Percentiles rank a stretch among this genome's conserved stretches.
Conservation (phyloP, 164 flowering plant species). For the Macadamia integrifolia region DNA sequence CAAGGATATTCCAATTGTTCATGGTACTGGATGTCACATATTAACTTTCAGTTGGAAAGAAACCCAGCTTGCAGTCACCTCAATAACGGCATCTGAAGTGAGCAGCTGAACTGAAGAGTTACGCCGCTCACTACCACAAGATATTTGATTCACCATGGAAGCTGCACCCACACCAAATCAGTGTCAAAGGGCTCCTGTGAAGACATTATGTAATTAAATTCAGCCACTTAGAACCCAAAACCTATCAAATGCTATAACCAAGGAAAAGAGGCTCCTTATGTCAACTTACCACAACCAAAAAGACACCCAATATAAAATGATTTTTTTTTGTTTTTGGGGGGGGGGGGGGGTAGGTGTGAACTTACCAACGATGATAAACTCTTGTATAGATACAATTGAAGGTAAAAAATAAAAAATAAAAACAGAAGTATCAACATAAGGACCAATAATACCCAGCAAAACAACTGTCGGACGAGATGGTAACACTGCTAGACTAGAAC, state of each 20-base stretch:
- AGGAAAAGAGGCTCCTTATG: background rate
- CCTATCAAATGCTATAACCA: background rate
- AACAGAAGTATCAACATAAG: too few relatives aligned
- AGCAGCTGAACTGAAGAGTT: slow-evolving; percentile 52
- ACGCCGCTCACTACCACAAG: slow-evolving; percentile 37
- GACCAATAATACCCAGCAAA: too few relatives aligned
- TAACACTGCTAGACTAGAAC: too few relatives aligned
- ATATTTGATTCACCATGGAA: slow-evolving; percentile 84
- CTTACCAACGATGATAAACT: background rate
- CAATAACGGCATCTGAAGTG: slow-evolving; percentile 75
- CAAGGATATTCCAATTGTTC: background rate
- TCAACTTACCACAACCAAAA: background rate
- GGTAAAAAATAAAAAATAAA: too few relatives aligned
- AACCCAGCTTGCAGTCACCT: slow-evolving; percentile 33
- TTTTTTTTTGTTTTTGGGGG: too few relatives aligned
- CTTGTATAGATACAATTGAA: too few relatives aligned
- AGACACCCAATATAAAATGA: background rate
- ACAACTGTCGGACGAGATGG: too few relatives aligned
- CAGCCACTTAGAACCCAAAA: slow-evolving; percentile 18
- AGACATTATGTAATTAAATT: slow-evolving; percentile 29
- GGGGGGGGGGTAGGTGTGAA: too few relatives aligned
- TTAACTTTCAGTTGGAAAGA: background rate
- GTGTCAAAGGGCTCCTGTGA: slow-evolving; percentile 69
- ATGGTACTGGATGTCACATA: background rate
- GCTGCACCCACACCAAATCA: slow-evolving; percentile 92